These are phyloP conservation scores for Emmonsia crescens DNA, from an alignment of 2,329 filamentous ascomycete species.

Conservation along the genomic window DNA sequence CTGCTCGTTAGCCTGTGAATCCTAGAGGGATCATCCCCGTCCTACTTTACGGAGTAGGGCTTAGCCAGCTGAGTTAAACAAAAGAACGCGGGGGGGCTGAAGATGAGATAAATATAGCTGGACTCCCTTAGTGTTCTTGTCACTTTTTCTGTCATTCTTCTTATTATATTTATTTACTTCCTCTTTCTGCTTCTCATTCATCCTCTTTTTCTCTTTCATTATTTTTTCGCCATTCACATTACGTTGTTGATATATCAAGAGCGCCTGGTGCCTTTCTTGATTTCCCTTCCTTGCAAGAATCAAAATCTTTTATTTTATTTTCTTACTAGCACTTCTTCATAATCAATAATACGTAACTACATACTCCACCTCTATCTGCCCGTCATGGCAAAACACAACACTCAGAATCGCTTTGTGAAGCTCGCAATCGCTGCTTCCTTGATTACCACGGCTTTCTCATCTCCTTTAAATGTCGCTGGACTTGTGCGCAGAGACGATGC, in stretches of 20 bases:
- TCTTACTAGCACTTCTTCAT: background rate
- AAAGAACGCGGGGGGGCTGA: background rate
- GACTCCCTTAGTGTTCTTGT: background rate
- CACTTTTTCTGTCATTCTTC: background rate
- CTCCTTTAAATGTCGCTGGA: background rate
- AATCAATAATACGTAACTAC: background rate
- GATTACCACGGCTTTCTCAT: background rate
- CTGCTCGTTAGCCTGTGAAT: no score
- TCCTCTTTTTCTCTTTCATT: background rate
- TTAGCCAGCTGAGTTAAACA: background rate
- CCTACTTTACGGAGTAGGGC: background rate
- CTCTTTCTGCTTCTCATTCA: background rate
- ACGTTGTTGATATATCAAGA: background rate
- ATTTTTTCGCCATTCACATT: background rate
- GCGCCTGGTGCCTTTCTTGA: constrained; percentile 1
- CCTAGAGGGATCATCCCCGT: background rate
- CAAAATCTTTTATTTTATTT: background rate
- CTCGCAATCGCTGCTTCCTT: constrained; percentile 1
- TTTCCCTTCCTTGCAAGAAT: background rate
- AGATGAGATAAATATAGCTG: background rate
- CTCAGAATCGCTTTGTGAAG: background rate
- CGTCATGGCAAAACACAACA: background rate
- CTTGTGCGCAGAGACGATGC: background rate
- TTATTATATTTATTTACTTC: background rate
- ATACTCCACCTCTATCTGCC: background rate